phyloP scores from a whole-genome alignment of 192 early-diverging fungal species.

The Obelidium mucronatum region DNA sequence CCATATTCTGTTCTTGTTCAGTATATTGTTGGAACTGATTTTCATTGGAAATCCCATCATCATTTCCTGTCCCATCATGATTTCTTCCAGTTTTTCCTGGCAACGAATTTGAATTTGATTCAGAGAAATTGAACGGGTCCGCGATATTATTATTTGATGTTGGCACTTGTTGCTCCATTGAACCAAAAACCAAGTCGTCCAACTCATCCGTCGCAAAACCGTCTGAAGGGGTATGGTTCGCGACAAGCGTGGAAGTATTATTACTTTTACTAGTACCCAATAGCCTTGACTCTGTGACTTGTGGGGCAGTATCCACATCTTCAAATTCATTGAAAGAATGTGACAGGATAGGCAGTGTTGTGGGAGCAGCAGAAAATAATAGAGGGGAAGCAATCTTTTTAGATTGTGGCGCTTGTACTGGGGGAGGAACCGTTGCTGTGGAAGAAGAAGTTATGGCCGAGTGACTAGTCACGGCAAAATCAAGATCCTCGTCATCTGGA shows the following conservation, averaged over 20 bases:
- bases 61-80: no score
- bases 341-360: neutral
- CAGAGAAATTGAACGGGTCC: no score
- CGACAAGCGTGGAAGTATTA: no score
- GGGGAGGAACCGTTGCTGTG: neutral
- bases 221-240: no score
- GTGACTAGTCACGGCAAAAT: neutral
- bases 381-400: neutral
- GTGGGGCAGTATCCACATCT: constrained; percentile 17
- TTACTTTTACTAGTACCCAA: no score
- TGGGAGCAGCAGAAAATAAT: neutral
- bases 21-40: neutral
- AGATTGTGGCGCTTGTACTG: neutral
- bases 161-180: neutral
- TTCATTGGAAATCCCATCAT: neutral
- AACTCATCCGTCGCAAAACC: constrained; percentile 18
- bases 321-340: constrained; percentile 10
- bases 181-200: constrained; percentile 30
- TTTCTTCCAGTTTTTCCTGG: no score
- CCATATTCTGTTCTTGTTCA: neutral
- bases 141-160: no score
- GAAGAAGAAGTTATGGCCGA: neutral
- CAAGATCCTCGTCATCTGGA: neutral
- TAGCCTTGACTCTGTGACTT: neutral
- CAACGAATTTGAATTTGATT: no score